A percentile compares a stretch with the other conserved stretches of the same genome.
These are phyloP conservation scores for Spathaspora gorwiae DNA, from an alignment of 805 yeast genomes.

Conservation along the genomic window DNA sequence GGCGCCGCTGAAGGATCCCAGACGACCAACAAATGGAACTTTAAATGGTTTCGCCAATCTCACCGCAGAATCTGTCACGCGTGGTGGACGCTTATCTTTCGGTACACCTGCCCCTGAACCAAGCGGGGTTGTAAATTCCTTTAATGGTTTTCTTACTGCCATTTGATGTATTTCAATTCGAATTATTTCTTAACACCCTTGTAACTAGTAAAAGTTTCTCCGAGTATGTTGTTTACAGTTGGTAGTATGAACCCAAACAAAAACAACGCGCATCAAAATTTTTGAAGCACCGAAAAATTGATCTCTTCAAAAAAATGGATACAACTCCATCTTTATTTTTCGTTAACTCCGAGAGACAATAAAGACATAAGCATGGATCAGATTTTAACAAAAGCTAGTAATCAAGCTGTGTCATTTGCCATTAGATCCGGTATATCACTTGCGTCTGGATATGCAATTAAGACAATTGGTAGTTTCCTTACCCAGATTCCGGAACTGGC, in stretches of 20 bases:
- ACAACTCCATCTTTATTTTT: too few species aligned
- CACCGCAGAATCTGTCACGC: constrained; percentile 47
- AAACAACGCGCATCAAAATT: not conserved
- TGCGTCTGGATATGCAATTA: constrained; percentile 70
- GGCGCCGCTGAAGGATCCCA: not conserved
- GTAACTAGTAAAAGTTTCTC: too few species aligned
- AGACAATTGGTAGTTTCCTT: constrained; percentile 53
- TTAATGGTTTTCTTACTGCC: constrained; percentile 31
- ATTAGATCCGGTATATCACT: constrained; percentile 69
- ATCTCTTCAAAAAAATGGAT: too few species aligned
- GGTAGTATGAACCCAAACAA: not conserved
- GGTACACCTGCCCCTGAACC: constrained; percentile 72
- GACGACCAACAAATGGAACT: constrained; percentile 47
- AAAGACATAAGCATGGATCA: constrained; percentile 30
- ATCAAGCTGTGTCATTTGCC: constrained; percentile 77
- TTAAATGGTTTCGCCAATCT: constrained; percentile 64
- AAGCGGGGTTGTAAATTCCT: constrained; percentile 40
- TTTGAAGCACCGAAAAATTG: too few species aligned
- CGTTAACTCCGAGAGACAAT: too few species aligned
- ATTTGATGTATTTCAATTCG: constrained; percentile 1
- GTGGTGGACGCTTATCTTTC: constrained; percentile 50
- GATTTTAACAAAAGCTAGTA: constrained; percentile 54
- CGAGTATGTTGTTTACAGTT: too few species aligned
- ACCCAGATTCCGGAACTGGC: constrained; percentile 54
- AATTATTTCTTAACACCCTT: too few species aligned